Percentiles rank a stretch among this genome's conserved stretches.
Evolutionary conservation across 331 rosid genomes (phyloP).

Genomic region (Erythrophleum ivorense): DNA sequence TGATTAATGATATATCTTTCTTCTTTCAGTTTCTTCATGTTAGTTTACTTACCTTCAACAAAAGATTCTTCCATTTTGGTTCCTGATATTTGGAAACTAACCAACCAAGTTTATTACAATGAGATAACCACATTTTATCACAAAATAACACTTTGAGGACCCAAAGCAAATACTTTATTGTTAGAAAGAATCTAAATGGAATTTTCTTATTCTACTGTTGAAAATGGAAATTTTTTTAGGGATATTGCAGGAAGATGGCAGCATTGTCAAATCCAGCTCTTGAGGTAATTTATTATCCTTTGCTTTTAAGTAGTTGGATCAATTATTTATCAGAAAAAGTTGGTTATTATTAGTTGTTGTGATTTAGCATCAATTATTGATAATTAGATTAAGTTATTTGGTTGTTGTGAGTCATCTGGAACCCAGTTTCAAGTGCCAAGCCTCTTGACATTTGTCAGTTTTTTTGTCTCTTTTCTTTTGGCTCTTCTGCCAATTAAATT

Average conservation of each 20-base stretch:
- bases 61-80: not conserved
- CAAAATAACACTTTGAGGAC: not conserved
- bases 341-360: not conserved
- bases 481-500: not conserved
- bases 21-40: slow-evolving; percentile 22
- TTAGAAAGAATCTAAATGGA: too few relatives aligned
- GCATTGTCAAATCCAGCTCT: slow-evolving; percentile 42
- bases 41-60: not conserved
- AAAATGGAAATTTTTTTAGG: not conserved
- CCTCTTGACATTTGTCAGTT: not conserved
- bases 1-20: not conserved
- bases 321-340: slow-evolving; percentile 24
- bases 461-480: not conserved
- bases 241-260: slow-evolving; percentile 53
- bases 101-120: slow-evolving; percentile 3
- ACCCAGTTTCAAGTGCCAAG: not conserved
- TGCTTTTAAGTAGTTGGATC: slow-evolving; percentile 16
- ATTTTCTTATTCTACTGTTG: not conserved
- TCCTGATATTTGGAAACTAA: slow-evolving; percentile 5
- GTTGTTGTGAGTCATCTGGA: too few relatives aligned
- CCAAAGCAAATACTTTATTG: not conserved
- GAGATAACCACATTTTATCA: slow-evolving; percentile 17
- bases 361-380: too few relatives aligned
- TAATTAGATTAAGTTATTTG: too few relatives aligned
- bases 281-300: slow-evolving; percentile 53